Evolutionary conservation across 208 protist genomes (phyloP).

Genomic region (Tritrichomonas foetus): DNA sequence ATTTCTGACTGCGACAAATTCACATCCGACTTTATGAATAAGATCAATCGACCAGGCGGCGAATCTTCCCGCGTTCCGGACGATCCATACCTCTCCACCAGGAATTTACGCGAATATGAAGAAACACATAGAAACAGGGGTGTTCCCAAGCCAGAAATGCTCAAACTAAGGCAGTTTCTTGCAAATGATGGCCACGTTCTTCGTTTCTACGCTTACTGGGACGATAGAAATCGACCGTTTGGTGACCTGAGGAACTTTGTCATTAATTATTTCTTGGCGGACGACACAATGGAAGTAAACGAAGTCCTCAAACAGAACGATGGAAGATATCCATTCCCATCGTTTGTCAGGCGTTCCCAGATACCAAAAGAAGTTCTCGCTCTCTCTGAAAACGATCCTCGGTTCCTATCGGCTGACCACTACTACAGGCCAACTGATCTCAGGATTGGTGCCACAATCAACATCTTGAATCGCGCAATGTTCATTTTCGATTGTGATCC

Average conservation of each 20-base stretch:
- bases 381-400: constrained; percentile 45
- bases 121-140: constrained; percentile 50
- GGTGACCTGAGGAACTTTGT: constrained; percentile 75
- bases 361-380: constrained; percentile 70
- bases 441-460: constrained; percentile 40
- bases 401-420: constrained; percentile 36
- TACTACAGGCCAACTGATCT: constrained; percentile 48
- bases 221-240: constrained; percentile 69
- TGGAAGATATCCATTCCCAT: constrained; percentile 78
- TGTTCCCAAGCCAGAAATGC: constrained; percentile 47
- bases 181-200: constrained; percentile 76
- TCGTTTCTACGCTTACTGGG: constrained; percentile 83
- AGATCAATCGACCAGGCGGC: constrained; percentile 54
- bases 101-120: constrained; percentile 42
- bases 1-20: constrained; percentile 82
- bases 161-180: constrained; percentile 62
- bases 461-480: constrained; percentile 44
- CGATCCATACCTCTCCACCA: constrained; percentile 25
- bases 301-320: constrained; percentile 73
- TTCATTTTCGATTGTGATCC: constrained; percentile 39
- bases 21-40: constrained; percentile 76
- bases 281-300: constrained; percentile 80
- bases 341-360: constrained; percentile 73
- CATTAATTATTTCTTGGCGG: constrained; percentile 84
- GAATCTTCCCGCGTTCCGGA: not conserved